Conservation (phyloP, 1,284 basidiomycete genomes). For the Cryptococcus sp. region DNA sequence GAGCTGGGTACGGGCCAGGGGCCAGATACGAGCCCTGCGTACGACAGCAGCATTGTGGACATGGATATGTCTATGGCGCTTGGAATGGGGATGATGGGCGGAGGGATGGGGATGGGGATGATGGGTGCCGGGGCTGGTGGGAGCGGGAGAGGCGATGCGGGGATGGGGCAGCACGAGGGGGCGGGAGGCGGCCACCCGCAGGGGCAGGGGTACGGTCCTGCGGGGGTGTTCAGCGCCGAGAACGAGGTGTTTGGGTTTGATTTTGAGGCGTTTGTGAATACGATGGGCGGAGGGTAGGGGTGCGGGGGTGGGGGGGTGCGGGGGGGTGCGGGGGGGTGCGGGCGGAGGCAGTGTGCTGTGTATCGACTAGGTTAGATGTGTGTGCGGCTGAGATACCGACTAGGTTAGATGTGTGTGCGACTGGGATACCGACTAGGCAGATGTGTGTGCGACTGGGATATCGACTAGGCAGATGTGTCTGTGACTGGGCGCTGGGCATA, state of each 20-base stretch:
- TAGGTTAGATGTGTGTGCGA: too few relatives aligned
- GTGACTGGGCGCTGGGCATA: too few relatives aligned
- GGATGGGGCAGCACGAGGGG: not conserved
- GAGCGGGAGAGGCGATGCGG: not conserved
- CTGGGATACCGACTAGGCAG: too few relatives aligned
- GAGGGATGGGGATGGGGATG: slow-evolving; percentile 1
- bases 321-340: not conserved
- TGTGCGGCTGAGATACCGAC: too few relatives aligned
- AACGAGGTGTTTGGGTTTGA: slow-evolving; percentile 22
- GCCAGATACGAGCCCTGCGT: not conserved
- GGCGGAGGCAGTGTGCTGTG: not conserved
- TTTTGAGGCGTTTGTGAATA: slow-evolving; percentile 26
- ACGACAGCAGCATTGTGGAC: slow-evolving; percentile 8
- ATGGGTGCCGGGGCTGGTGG: not conserved
- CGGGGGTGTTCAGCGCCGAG: slow-evolving; percentile 9
- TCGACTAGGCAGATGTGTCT: too few relatives aligned
- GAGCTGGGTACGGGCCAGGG: not conserved
- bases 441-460: too few relatives aligned
- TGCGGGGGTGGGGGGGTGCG: not conserved
- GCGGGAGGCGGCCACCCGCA: not conserved
- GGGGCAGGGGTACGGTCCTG: slow-evolving; percentile 1
- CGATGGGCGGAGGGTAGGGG: slow-evolving; percentile 16
- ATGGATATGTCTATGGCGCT: slow-evolving; percentile 31
- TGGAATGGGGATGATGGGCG: slow-evolving; percentile 14
- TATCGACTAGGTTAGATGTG: not conserved